Conservation (phyloP, 441 rosid genomes). For the Gossypium davidsonii region DNA sequence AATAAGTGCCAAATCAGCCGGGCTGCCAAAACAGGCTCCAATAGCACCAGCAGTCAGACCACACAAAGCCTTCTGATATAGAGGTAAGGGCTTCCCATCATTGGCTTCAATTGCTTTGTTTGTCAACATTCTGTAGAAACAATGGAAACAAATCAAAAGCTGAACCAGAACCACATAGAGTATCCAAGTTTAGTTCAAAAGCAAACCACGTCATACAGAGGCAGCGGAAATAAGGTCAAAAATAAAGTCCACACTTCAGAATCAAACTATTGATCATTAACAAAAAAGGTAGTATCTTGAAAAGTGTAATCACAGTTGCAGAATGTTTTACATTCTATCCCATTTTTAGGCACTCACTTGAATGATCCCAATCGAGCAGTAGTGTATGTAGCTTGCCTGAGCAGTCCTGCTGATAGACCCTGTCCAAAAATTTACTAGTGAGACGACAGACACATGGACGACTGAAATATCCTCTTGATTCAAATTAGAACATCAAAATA, state of each 20-base stretch:
- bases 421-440: slow-evolving; percentile 21
- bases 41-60: slow-evolving; percentile 99
- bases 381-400: slow-evolving; percentile 97
- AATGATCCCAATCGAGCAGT: slow-evolving; percentile 97
- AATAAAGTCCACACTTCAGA: background rate
- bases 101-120: slow-evolving; percentile 82
- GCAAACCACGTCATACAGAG: background rate
- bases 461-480: background rate
- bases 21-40: slow-evolving; percentile 85
- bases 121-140: slow-evolving; percentile 61
- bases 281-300: background rate
- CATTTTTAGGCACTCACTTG: slow-evolving; percentile 42
- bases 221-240: background rate
- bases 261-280: background rate
- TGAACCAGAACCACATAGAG: background rate
- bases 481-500: background rate
- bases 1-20: slow-evolving; percentile 94
- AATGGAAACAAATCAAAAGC: background rate
- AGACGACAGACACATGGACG: background rate
- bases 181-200: background rate
- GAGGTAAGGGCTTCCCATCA: slow-evolving; percentile 90
- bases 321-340: background rate
- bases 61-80: slow-evolving; percentile 94
- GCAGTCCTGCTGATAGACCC: slow-evolving; percentile 93
- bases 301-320: background rate